Evolutionary conservation across 2,329 filamentous ascomycete genomes (phyloP), one percentile per base, ranked within the genome.

Genomic region (Aspergillus udagawae): DNA sequence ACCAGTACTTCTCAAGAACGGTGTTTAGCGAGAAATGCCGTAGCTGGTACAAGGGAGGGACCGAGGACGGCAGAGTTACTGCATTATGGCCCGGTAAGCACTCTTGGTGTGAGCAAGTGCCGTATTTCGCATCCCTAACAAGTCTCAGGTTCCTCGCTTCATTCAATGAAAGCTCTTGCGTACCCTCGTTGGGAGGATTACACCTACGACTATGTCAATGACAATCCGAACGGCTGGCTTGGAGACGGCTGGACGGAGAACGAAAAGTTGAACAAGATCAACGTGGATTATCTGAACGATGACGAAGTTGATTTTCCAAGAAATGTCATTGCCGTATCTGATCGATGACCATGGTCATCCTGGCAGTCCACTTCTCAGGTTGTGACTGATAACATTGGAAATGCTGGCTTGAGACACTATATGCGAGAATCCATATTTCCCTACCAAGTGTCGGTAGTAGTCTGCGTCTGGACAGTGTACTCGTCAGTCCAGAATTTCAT

Each of bases 121-220:
- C 45, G 44, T 44, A 53, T 42, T 59, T 28, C 3, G 17, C 27
- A 54, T 47, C 10, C 14, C 53, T 58, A 28, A 55, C 35, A 41
- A 12, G 20, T 4, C 27, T 12, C 47, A 73, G 70, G 71, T 1
- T 73, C 70, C 1, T 73, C 73, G 2, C 64, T 76, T 25, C 73
- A 76, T 58, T 67, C 73, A 8, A 68, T 73, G 60, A 69, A 74
- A 53, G 66, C 65, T 3, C 61, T 75, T 14, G 60, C 64, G 4
- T 62, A 71, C 41, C 72, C 73, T 4, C 65, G 72, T 9, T 76
- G 73, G 73, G 74, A 76, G 51, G 73, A 75, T 57, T 75, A 67
- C 53, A 64, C 70, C 29, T 74, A 75, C 54, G 63, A 69, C 44
- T 76, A 76, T 57, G 56, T 70, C n/a, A 66, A 70, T 35, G 61